A percentile compares a stretch with the other conserved stretches of the same genome.
phyloP scores from a whole-genome alignment of 768 basidiomycete genomes.

The Dioszegia aurantiaca region DNA sequence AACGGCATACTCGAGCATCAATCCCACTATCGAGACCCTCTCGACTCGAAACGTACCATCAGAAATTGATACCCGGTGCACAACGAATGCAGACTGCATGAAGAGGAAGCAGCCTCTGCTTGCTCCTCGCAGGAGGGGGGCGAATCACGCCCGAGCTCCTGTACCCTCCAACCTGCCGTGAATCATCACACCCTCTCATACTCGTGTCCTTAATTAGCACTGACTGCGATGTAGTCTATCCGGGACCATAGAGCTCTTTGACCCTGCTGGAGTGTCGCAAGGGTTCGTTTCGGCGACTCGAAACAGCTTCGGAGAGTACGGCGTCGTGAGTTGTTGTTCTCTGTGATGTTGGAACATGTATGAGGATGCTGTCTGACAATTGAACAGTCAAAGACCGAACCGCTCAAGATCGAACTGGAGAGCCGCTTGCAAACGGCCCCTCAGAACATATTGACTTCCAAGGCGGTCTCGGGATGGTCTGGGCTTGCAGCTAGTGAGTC shows the following conservation, averaged over 20 bases:
- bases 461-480: too few species aligned
- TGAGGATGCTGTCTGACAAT: too few species aligned
- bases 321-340: background rate
- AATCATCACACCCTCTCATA: too few species aligned
- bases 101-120: background rate
- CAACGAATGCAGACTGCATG: background rate
- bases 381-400: background rate
- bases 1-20: background rate
- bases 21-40: background rate
- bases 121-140: background rate
- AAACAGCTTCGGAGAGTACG: background rate
- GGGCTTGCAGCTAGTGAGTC: too few species aligned
- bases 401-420: background rate
- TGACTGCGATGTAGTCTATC: too few species aligned
- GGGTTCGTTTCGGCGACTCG: background rate
- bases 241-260: background rate
- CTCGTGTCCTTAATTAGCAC: too few species aligned
- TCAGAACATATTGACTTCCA: too few species aligned
- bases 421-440: too few species aligned
- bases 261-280: background rate
- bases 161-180: background rate
- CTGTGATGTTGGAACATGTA: too few species aligned
- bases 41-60: too few species aligned
- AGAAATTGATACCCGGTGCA: background rate
- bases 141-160: background rate